These are phyloP conservation scores for Cyanidiococcus yangmingshanensis DNA, from an alignment of 23 red algal genomes.

Conservation along the genomic window DNA sequence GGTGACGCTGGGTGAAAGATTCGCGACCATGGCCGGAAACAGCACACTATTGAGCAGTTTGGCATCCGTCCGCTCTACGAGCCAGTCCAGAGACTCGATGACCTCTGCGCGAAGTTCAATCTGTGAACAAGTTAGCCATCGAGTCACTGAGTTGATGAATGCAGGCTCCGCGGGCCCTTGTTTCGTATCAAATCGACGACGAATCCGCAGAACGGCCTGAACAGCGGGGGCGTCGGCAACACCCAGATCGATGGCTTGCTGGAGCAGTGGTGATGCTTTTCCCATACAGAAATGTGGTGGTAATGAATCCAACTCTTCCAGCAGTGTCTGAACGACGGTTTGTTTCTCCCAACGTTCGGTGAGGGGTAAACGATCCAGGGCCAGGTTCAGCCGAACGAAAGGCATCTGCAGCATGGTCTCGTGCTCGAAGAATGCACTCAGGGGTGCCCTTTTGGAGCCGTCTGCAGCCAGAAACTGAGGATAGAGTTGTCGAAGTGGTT, in stretches of 20 bases:
- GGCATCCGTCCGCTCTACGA: conserved; percentile 38
- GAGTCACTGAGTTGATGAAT: conserved; percentile 27
- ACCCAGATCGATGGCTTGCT: conserved; percentile 38
- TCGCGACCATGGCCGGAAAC: conserved; percentile 63
- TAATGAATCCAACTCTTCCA: conserved; percentile 40
- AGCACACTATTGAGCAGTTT: conserved; percentile 42
- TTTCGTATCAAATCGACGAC: not conserved
- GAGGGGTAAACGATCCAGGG: conserved; percentile 77
- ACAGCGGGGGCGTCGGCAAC: conserved; percentile 26
- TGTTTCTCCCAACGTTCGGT: conserved; percentile 61
- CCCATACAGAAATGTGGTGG: conserved; percentile 64
- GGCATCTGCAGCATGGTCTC: conserved; percentile 44
- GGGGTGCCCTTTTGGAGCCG: conserved; percentile 37
- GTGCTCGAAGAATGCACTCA: conserved; percentile 37
- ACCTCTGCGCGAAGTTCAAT: conserved; percentile 35
- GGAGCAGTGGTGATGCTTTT: conserved; percentile 73
- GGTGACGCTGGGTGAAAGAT: conserved; percentile 14
- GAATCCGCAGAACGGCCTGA: not conserved
- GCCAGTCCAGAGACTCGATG: conserved; percentile 45
- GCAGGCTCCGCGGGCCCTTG: not conserved
- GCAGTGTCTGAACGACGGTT: conserved; percentile 52
- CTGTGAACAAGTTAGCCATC: conserved; percentile 34
- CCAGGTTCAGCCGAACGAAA: conserved; percentile 75
- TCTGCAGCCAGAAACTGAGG: conserved; percentile 67
- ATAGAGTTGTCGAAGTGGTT: conserved; percentile 56